Evolutionary conservation across 2,329 filamentous ascomycete species (phyloP), one percentile per base, ranked within the genome.

Genomic region (Plectosphaerella sp.): DNA sequence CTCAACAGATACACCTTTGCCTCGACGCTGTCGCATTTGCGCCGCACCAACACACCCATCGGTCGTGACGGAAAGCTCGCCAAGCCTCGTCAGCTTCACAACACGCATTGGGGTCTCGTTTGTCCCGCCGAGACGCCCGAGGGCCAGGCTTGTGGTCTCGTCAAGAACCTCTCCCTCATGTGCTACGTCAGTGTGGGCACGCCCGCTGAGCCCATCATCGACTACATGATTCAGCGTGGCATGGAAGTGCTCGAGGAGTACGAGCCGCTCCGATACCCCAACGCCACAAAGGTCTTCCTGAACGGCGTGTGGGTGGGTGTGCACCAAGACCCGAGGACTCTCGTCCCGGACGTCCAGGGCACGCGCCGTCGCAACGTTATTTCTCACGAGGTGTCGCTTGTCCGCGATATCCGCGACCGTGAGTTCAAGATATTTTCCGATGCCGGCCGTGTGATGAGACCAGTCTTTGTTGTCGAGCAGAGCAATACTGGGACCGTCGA

Each of bases 381-480:
- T 55, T 91, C 90, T 14, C 89, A 91, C 60, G 93, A 97, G 73
- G 91, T 97, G 60, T 97, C 92, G 57, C 81, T 99, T 62, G 89
- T 99, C 63, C 86, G 94, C 65, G 94, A 99, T 65, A 97, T 99
- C 62, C 87, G 95, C 69, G 94, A 99, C 63, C 85, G 93, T 61
- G 94, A 99, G 69, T 97, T 99, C 80, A 96, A 96, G 72, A 93
- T 99, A 61, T 97, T 97, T 69, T 97, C 93, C 3, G 94, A 99
- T 69, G 93, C 93, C 42, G 94, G 94, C 25, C 87, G 94, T 69
- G 92, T 99, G 51, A 96, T 94, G 78, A 84, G 94, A 58, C 94
- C 94, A 1, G 76, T 97, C 5, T 97, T 96, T 67, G 92, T 96
- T 11, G 88, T 99, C 37, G 91, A 97, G 61, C 94, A 93, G 63